Percentiles rank a stretch among this genome's conserved stretches.
Conservation (phyloP, 1,284 basidiomycete species). For the Farysia itapuensis region DNA sequence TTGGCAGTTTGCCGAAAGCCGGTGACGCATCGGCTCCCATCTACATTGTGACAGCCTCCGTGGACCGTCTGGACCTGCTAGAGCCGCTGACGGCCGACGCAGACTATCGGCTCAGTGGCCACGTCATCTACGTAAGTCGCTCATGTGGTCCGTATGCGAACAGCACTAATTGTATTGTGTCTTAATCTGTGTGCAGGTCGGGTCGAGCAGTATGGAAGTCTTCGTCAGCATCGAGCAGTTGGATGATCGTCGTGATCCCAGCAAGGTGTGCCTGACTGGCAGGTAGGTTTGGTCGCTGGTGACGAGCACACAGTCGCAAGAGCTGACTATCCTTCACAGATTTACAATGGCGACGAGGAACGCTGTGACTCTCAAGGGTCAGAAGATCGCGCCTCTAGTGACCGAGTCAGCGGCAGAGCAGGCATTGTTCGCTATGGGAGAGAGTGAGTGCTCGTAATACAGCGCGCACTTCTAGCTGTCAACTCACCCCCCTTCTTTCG, state of each 20-base stretch:
- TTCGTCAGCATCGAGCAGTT: constrained; percentile 59
- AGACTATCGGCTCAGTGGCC: constrained; percentile 45
- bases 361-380: constrained; percentile 42
- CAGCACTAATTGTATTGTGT: background rate
- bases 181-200: constrained; percentile 51
- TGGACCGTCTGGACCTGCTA: constrained; percentile 57
- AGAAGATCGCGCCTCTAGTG: constrained; percentile 46
- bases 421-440: constrained; percentile 55
- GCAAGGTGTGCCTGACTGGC: constrained; percentile 58
- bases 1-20: constrained; percentile 53
- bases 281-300: background rate
- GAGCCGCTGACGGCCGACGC: constrained; percentile 33
- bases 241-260: constrained; percentile 14
- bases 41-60: constrained; percentile 61
- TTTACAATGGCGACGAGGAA: constrained; percentile 61
- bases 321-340: no score
- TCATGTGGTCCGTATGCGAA: background rate
- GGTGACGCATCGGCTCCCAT: constrained; percentile 48
- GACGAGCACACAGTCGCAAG: no score
- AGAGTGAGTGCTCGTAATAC: constrained; percentile 30
- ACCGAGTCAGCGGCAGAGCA: constrained; percentile 50
- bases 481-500: no score
- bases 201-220: constrained; percentile 59
- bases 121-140: constrained; percentile 41
- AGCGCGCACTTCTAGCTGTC: no score